These are phyloP conservation scores for Candida montana DNA, from an alignment of 805 yeast species.

Conservation along the genomic window DNA sequence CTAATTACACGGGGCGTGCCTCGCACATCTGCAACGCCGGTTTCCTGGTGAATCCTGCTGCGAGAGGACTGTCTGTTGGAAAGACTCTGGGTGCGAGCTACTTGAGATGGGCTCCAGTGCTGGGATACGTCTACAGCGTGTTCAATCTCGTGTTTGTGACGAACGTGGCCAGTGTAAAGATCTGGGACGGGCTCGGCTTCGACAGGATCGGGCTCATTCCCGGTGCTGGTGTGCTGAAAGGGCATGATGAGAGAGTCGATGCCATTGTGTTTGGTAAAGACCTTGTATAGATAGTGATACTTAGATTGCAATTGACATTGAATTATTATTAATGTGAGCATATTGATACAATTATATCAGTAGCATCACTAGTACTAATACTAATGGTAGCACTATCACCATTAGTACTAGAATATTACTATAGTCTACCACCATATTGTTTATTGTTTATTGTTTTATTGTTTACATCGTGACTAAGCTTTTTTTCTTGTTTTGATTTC, in stretches of 20 bases:
- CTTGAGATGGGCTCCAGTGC: slow-evolving; percentile 62
- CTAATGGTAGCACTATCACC: too few species aligned
- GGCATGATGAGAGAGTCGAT: slow-evolving; percentile 48
- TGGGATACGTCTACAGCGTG: slow-evolving; percentile 80
- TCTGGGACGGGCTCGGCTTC: slow-evolving; percentile 84
- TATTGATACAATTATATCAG: too few species aligned
- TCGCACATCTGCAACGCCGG: slow-evolving; percentile 89
- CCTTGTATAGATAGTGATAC: slow-evolving; percentile 22
- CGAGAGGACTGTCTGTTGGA: slow-evolving; percentile 70
- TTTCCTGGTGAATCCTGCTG: slow-evolving; percentile 56
- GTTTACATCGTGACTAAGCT: too few species aligned
- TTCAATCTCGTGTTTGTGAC: slow-evolving; percentile 84
- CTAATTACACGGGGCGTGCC: slow-evolving; percentile 81
- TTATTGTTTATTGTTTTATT: too few species aligned
- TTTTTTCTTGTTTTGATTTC: not conserved
- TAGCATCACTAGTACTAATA: too few species aligned
- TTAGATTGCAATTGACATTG: too few species aligned
- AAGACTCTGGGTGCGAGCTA: slow-evolving; percentile 62
- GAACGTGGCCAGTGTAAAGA: slow-evolving; percentile 64
- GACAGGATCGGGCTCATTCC: slow-evolving; percentile 71
- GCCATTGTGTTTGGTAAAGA: slow-evolving; percentile 77
- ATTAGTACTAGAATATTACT: too few species aligned
- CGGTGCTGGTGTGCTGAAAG: slow-evolving; percentile 70
- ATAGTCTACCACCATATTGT: too few species aligned
- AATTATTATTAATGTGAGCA: too few species aligned